Conservation (phyloP, 2,329 filamentous ascomycete genomes). For the Tolypocladium tropicale region DNA sequence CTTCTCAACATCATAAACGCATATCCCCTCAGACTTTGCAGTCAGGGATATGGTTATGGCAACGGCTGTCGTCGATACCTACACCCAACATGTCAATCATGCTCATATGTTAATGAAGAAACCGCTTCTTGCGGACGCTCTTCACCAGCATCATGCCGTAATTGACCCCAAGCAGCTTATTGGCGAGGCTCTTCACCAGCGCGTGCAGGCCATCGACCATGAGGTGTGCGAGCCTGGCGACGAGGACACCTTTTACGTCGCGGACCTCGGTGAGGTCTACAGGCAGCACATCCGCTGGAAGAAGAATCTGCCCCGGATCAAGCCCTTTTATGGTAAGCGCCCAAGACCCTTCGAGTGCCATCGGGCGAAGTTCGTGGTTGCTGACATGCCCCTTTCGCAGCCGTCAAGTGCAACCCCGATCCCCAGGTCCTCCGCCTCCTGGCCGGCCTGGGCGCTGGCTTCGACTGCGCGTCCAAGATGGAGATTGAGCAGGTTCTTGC, state of each 20-base stretch:
- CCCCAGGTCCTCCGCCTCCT: slow-evolving; percentile 80
- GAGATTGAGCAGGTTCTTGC: slow-evolving; percentile 89
- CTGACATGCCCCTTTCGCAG: slow-evolving; percentile 31
- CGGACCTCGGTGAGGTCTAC: slow-evolving; percentile 96
- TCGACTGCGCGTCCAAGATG: slow-evolving; percentile 95
- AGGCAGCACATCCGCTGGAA: slow-evolving; percentile 98
- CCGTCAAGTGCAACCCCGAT: slow-evolving; percentile 98
- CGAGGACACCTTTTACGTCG: slow-evolving; percentile 97
- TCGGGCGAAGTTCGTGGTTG: neutral
- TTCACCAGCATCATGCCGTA: slow-evolving; percentile 29
- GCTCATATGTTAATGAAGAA: slow-evolving; percentile 37
- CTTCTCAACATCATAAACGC: neutral
- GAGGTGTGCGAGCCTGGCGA: slow-evolving; percentile 85
- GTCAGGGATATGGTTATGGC: slow-evolving; percentile 55
- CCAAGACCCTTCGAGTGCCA: neutral
- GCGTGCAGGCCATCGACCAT: slow-evolving; percentile 73
- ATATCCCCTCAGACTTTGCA: slow-evolving; percentile 1
- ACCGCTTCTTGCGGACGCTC: slow-evolving; percentile 25
- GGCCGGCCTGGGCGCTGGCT: slow-evolving; percentile 80
- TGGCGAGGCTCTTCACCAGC: slow-evolving; percentile 74
- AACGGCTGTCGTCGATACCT: slow-evolving; percentile 46
- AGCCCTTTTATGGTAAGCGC: slow-evolving; percentile 89
- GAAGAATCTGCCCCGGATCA: slow-evolving; percentile 81
- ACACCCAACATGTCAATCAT: slow-evolving; percentile 39
- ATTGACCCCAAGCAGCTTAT: slow-evolving; percentile 67